A percentile compares a stretch with the other conserved stretches of the same genome.
Evolutionary conservation across 768 basidiomycete species (phyloP).

Genomic region (Lyophyllum shimeji): DNA sequence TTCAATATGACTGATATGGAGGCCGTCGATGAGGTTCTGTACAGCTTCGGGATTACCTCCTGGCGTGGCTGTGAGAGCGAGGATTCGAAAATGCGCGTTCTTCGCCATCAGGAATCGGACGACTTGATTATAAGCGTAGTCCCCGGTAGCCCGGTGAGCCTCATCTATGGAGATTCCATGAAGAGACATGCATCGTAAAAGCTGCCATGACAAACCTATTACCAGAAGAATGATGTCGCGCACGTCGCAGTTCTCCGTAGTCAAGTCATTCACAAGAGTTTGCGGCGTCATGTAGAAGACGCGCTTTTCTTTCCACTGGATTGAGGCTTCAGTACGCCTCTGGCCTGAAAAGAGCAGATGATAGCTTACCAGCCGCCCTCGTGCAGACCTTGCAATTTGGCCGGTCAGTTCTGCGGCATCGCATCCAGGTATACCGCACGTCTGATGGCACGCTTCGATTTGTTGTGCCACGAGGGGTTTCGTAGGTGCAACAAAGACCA

Average conservation of each 20-base stretch:
- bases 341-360: neutral
- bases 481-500: conserved; percentile 94
- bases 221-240: conserved; percentile 84
- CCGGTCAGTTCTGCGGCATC: conserved; percentile 91
- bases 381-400: conserved; percentile 49
- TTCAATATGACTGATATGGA: conserved; percentile 95
- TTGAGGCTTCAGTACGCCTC: neutral
- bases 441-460: conserved; percentile 87
- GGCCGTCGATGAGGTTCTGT: conserved; percentile 84
- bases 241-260: conserved; percentile 70
- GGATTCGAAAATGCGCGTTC: conserved; percentile 89
- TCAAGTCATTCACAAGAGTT: conserved; percentile 86
- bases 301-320: conserved; percentile 77
- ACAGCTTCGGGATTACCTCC: conserved; percentile 85
- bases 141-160: conserved; percentile 92
- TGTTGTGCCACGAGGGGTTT: conserved; percentile 97
- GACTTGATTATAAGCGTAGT: conserved; percentile 89
- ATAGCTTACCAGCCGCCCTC: conserved; percentile 59
- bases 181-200: neutral
- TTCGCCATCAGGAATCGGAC: conserved; percentile 90
- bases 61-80: conserved; percentile 96
- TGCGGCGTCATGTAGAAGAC: conserved; percentile 98
- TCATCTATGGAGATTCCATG: conserved; percentile 59
- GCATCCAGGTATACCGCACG: conserved; percentile 87
- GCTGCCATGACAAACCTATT: conserved; percentile 54